Evolutionary conservation across 768 basidiomycete species (phyloP).

Genomic region (Piloderma croceum): DNA sequence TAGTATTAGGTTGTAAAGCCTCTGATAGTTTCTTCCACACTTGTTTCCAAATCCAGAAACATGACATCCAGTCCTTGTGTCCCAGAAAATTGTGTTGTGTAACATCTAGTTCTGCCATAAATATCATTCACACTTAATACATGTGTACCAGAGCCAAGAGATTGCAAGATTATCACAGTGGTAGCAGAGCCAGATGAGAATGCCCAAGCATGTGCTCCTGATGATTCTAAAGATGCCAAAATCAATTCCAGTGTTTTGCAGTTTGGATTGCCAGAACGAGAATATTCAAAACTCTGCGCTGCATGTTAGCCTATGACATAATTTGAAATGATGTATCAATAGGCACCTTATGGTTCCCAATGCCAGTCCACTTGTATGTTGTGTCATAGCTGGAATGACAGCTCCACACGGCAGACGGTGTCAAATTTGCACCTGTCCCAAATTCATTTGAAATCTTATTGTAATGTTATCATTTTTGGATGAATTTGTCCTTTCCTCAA

Average conservation of each 20-base stretch:
- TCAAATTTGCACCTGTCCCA: too few species aligned
- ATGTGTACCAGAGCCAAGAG: constrained; percentile 69
- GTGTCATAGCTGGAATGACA: constrained; percentile 87
- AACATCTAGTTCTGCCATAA: constrained; percentile 90
- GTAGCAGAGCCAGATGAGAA: constrained; percentile 85
- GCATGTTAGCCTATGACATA: background rate
- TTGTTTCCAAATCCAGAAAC: constrained; percentile 75
- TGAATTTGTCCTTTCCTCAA: too few species aligned
- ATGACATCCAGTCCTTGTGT: constrained; percentile 66
- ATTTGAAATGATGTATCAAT: background rate
- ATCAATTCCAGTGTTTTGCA: constrained; percentile 71
- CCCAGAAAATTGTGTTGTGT: constrained; percentile 65
- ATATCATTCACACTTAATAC: constrained; percentile 87
- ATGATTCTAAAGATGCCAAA: constrained; percentile 74
- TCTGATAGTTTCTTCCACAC: constrained; percentile 56
- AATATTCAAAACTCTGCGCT: constrained; percentile 77
- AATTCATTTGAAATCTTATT: too few species aligned
- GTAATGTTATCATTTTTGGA: too few species aligned
- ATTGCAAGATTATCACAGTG: constrained; percentile 77
- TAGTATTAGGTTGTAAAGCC: constrained; percentile 72
- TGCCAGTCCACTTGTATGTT: constrained; percentile 80
- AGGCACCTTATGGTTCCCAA: constrained; percentile 70
- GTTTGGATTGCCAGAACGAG: constrained; percentile 86
- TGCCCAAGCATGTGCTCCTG: constrained; percentile 66
- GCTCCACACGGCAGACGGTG: too few species aligned